phyloP scores from a whole-genome alignment of 2,329 filamentous ascomycete species.

The Diaporthe velutina region DNA sequence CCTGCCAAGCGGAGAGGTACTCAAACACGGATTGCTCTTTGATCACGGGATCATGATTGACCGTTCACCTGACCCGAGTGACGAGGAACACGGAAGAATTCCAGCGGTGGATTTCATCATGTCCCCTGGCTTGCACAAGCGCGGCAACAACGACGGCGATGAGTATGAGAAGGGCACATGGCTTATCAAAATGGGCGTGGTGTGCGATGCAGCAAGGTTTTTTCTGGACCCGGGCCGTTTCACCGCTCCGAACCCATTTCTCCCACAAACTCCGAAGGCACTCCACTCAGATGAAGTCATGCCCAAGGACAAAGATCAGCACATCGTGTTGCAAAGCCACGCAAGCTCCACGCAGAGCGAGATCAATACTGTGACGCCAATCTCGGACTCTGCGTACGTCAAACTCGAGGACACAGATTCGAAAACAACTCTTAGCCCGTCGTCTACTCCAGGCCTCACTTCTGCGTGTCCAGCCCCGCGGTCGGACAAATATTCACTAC shows the following conservation, averaged over 20 bases:
- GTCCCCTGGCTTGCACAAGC: conserved; percentile 13
- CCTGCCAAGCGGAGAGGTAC: rapidly evolving
- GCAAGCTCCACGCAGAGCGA: no score
- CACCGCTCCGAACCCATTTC: not conserved
- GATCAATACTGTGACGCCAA: not conserved
- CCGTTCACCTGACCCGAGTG: not conserved
- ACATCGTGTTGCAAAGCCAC: not conserved
- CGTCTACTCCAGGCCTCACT: not conserved
- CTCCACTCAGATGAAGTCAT: not conserved
- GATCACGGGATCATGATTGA: not conserved
- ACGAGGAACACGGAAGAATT: not conserved
- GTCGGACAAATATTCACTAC: no score
- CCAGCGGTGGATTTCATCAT: conserved; percentile 15
- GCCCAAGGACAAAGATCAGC: not conserved
- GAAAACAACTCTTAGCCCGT: rapidly evolving
- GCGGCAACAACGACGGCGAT: conserved; percentile 18
- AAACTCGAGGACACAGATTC: not conserved
- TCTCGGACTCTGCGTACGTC: not conserved
- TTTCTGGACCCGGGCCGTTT: rapidly evolving
- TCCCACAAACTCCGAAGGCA: not conserved
- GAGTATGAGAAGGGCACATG: not conserved
- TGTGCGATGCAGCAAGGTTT: not conserved
- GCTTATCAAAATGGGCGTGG: conserved; percentile 19
- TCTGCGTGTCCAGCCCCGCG: not conserved
- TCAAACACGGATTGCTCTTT: not conserved